These are phyloP conservation scores for Orbilia javanica DNA, from an alignment of 2,329 filamentous ascomycete species.

Conservation along the genomic window DNA sequence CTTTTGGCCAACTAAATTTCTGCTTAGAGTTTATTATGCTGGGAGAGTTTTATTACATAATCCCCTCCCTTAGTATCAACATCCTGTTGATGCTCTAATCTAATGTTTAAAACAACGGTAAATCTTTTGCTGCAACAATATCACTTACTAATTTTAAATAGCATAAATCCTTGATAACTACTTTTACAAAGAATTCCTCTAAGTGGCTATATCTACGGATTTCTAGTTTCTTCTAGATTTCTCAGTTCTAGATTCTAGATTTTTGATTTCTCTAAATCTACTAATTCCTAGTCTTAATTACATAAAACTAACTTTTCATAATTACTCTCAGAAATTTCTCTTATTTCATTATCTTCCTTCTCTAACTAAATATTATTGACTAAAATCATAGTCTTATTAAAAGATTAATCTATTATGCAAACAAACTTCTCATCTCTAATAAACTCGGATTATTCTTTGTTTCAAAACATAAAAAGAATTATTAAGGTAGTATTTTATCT, in stretches of 20 bases:
- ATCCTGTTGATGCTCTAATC: not conserved
- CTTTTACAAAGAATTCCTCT: not conserved
- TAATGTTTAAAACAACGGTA: not conserved
- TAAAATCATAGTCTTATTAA: too few species aligned
- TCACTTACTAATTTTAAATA: not conserved
- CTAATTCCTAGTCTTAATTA: too few species aligned
- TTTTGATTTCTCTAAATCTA: not conserved
- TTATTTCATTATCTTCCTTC: too few species aligned
- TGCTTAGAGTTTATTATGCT: not conserved
- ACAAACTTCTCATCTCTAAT: not conserved
- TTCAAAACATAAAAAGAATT: slow-evolving; percentile 6
- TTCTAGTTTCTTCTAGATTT: not conserved
- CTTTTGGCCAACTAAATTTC: not conserved
- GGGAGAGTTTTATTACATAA: not conserved
- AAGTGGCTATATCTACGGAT: too few species aligned
- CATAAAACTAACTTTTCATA: too few species aligned
- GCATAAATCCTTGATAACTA: not conserved
- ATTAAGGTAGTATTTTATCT: not conserved
- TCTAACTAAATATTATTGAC: too few species aligned
- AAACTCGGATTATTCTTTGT: not conserved
- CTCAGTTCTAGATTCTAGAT: not conserved
- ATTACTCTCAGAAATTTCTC: too few species aligned
- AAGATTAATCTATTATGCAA: too few species aligned
- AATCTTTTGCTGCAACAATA: not conserved
- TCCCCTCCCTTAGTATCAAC: not conserved